Evolutionary conservation across 495 filamentous ascomycete species (phyloP).

Genomic region (Lentithecium fluviatile): DNA sequence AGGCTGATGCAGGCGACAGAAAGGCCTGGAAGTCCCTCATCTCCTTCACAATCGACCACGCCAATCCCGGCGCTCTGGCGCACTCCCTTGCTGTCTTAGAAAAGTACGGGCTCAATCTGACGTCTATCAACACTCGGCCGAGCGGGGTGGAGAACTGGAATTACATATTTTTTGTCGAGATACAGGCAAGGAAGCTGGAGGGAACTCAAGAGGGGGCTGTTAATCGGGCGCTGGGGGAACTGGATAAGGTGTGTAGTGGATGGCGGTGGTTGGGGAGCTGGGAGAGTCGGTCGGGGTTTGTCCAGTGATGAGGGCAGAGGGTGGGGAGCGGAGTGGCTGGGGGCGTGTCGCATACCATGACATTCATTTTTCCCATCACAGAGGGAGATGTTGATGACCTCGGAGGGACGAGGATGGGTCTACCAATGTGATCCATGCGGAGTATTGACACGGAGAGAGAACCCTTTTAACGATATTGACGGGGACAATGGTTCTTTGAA

Average conservation of each 20-base stretch:
- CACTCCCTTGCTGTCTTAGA: constrained; percentile 78
- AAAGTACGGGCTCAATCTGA: constrained; percentile 70
- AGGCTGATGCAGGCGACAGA: constrained; percentile 21
- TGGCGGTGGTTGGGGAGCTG: constrained; percentile 45
- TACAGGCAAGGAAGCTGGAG: constrained; percentile 54
- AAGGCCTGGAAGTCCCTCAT: constrained; percentile 64
- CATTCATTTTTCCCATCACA: no score
- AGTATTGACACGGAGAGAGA: no score
- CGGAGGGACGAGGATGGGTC: no score
- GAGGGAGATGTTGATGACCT: no score
- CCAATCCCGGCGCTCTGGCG: constrained; percentile 75
- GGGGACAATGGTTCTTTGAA: no score
- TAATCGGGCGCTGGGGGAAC: constrained; percentile 50
- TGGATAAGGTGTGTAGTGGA: constrained; percentile 33
- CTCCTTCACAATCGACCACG: constrained; percentile 77
- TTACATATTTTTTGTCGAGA: constrained; percentile 94
- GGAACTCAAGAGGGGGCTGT: constrained; percentile 50
- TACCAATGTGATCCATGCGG: no score
- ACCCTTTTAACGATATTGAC: no score
- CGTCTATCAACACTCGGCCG: constrained; percentile 84
- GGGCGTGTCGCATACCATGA: no score
- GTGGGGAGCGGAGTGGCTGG: no score
- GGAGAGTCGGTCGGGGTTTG: constrained; percentile 14
- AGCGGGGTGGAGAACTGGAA: constrained; percentile 75
- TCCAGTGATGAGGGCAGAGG: no score